phyloP scores from a whole-genome alignment of 768 basidiomycete genomes.

The Mycena alexandri region DNA sequence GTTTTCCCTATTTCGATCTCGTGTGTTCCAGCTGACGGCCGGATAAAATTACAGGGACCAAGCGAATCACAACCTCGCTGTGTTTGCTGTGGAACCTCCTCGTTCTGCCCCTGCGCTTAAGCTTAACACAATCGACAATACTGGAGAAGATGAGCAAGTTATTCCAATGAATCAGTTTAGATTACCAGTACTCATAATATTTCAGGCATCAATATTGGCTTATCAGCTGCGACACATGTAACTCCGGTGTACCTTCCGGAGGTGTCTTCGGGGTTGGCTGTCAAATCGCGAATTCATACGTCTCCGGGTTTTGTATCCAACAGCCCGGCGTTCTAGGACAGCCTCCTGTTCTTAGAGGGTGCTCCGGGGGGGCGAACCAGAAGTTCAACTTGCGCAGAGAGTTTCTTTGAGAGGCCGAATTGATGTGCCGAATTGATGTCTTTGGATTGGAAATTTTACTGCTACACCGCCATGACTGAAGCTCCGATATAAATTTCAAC shows the following conservation, averaged over 20 bases:
- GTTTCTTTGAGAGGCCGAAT: constrained; percentile 1
- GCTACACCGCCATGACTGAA: no score
- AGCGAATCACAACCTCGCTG: constrained; percentile 15
- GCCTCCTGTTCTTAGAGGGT: constrained; percentile 9
- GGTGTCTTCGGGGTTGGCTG: constrained; percentile 28
- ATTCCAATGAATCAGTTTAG: constrained; percentile 1
- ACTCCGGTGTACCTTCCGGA: constrained; percentile 19
- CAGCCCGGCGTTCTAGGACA: constrained; percentile 3
- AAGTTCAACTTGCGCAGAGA: constrained; percentile 25
- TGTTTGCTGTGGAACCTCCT: constrained; percentile 1
- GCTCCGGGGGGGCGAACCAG: constrained; percentile 16
- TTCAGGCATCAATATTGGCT: constrained; percentile 31
- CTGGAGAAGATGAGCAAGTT: constrained; percentile 19
- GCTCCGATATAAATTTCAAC: no score
- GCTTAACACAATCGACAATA: constrained; percentile 16
- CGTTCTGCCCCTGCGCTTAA: constrained; percentile 9
- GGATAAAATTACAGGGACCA: constrained; percentile 18
- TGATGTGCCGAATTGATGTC: no score
- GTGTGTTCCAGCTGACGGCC: constrained; percentile 16
- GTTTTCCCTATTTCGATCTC: constrained; percentile 14
- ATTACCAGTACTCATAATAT: constrained; percentile 14
- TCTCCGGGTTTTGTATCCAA: constrained; percentile 20
- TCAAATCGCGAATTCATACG: constrained; percentile 23
- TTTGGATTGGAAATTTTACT: no score
- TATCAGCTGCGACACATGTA: constrained; percentile 26